Percentiles rank a stretch among this genome's conserved stretches.
These are phyloP conservation scores for Rhododendron mucronatum DNA, from an alignment of 148 eudicot species.

Conservation along the genomic window DNA sequence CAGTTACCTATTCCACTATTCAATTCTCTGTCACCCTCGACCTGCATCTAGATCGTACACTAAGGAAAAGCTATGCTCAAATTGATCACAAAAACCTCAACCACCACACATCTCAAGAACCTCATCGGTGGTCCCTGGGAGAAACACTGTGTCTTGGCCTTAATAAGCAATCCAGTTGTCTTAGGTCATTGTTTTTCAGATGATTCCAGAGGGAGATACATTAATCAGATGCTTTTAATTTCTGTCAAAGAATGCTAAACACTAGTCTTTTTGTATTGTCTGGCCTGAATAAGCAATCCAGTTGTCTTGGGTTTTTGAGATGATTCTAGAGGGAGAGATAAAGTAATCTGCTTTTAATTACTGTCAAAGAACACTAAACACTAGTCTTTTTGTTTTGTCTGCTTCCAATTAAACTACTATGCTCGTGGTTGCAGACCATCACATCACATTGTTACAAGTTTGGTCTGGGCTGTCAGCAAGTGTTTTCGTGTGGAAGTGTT, in stretches of 20 bases:
- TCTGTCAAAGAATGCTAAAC: neutral
- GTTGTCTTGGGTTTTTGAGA: neutral
- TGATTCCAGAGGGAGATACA: neutral
- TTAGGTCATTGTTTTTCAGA: neutral
- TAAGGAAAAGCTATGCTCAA: neutral
- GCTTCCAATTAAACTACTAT: neutral
- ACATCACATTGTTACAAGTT: slow-evolving; percentile 14
- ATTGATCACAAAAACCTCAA: neutral
- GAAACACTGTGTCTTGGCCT: neutral
- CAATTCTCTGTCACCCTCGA: neutral
- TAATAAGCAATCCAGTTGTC: neutral
- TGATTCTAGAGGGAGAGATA: neutral
- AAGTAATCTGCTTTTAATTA: neutral
- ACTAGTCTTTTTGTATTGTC: neutral
- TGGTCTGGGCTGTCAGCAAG: neutral
- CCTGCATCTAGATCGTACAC: neutral
- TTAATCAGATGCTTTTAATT: neutral
- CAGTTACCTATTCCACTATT: too few species aligned
- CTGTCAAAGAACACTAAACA: neutral
- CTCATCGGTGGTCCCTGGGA: neutral
- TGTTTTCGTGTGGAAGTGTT: neutral
- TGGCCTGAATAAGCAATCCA: neutral
- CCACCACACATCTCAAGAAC: neutral
- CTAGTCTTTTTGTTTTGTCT: neutral
- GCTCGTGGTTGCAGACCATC: neutral